These are phyloP conservation scores for Microbotryum violaceum DNA, from an alignment of 1,284 basidiomycete species.

Conservation along the genomic window DNA sequence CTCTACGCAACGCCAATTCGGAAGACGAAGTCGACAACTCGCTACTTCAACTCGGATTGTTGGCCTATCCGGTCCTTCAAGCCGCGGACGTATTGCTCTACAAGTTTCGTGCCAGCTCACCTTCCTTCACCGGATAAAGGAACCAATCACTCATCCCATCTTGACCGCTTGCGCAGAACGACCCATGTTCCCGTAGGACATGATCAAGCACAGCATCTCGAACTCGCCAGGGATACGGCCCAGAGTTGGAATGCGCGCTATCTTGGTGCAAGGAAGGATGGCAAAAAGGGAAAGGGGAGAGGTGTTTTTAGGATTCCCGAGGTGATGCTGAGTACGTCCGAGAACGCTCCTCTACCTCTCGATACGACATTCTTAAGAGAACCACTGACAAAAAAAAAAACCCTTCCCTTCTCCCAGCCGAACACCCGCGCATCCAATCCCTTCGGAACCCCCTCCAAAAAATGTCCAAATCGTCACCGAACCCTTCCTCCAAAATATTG, in stretches of 20 bases:
- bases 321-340: conserved; percentile 61
- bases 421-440: conserved; percentile 59
- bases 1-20: conserved; percentile 61
- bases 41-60: conserved; percentile 70
- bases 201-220: conserved; percentile 89
- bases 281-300: conserved; percentile 31
- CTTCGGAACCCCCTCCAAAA: conserved; percentile 77
- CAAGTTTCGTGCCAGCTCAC: conserved; percentile 48
- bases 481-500: conserved; percentile 71
- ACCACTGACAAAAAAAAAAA: no score
- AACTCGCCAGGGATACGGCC: conserved; percentile 75
- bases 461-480: conserved; percentile 90
- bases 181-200: conserved; percentile 94
- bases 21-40: conserved; percentile 73
- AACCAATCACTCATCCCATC: neutral
- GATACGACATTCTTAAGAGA: no score
- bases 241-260: conserved; percentile 66
- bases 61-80: conserved; percentile 89
- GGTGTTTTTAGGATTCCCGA: conserved; percentile 65
- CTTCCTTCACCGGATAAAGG: neutral
- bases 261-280: conserved; percentile 9
- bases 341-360: neutral
- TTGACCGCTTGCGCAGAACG: conserved; percentile 48
- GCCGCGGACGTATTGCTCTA: conserved; percentile 88
- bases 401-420: conserved; percentile 48